phyloP scores from a whole-genome alignment of 2,329 filamentous ascomycete species.

The Fusarium aywerte region DNA sequence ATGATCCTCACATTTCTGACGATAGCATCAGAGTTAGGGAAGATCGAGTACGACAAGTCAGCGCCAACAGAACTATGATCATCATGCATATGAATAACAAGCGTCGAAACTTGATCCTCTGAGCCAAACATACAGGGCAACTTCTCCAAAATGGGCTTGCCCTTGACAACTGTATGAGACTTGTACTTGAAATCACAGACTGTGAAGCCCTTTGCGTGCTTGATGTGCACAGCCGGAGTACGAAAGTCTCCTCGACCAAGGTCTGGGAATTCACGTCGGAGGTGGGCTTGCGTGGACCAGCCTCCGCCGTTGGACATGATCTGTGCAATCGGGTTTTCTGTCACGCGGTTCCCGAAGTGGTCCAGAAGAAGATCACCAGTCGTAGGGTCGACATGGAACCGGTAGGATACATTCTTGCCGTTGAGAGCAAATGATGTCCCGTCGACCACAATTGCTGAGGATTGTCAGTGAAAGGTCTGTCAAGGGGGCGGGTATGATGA shows the following conservation, averaged over 20 bases:
- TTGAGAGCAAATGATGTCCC: slow-evolving; percentile 67
- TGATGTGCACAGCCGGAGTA: slow-evolving; percentile 69
- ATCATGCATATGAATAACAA: slow-evolving; percentile 68
- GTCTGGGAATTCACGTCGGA: slow-evolving; percentile 72
- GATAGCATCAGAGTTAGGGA: slow-evolving; percentile 69
- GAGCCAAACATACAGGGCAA: slow-evolving; percentile 69
- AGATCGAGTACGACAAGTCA: slow-evolving; percentile 71
- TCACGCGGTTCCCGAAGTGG: slow-evolving; percentile 68
- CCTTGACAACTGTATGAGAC: slow-evolving; percentile 64
- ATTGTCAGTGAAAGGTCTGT: not conserved
- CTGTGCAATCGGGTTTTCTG: slow-evolving; percentile 60
- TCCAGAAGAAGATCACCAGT: slow-evolving; percentile 68
- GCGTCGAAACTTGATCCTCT: slow-evolving; percentile 66
- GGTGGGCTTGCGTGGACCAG: slow-evolving; percentile 64
- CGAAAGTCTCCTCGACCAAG: slow-evolving; percentile 72
- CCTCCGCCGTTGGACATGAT: slow-evolving; percentile 55
- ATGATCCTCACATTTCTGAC: slow-evolving; percentile 70
- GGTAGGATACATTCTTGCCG: slow-evolving; percentile 67
- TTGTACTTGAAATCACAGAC: slow-evolving; percentile 68
- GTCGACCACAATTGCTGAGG: slow-evolving; percentile 63
- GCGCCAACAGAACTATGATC: slow-evolving; percentile 67
- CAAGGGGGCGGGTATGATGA: not conserved
- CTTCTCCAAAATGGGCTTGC: slow-evolving; percentile 66
- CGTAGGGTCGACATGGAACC: slow-evolving; percentile 68
- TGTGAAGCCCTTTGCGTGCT: slow-evolving; percentile 67